Evolutionary conservation across 164 flowering plant genomes (phyloP), one percentile per base, ranked within the genome.

Genomic region (Dillenia suffruticosa): DNA sequence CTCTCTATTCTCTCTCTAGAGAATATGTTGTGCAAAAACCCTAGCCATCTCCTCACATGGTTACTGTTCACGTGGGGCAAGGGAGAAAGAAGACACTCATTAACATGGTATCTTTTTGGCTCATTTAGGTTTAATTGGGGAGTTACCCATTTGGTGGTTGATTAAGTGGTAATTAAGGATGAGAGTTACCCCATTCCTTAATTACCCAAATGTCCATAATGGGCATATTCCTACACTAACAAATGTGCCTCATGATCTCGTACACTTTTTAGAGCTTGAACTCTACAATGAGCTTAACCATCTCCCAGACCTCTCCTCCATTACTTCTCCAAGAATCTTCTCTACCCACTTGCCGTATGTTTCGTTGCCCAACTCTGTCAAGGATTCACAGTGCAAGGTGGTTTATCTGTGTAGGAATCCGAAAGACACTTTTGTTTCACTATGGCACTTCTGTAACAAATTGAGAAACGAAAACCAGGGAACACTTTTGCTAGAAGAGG

Each of bases 221-320:
- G n/a, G n/a, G n/a, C n/a, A n/a, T n/a, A n/a, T n/a, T n/a, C n/a
- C n/a, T n/a, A n/a, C n/a, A n/a, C n/a, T n/a, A 71, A 60, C 44
- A 48, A 70, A 5, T 24, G 73, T 75, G 58, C 82, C 83, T n/a
- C 83, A 82, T 58, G 74, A 49, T 3, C 74, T 82, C 9, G 79
- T 82, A 8, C 82, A 78, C 1, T 66, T 65, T 22, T 44, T 84
- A 4, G 89, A 82, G 63, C 22, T 59, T n/a, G 32, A 57, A 10
- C 47, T 70, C 10, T 74, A 66, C 59, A 49, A 44, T 2, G 63
- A 71, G 40, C 7, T 32, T 2, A 57, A 57, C 49, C 46, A 56
- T 9, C 24, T 63, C n/a, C 66, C 64, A 14, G 68, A 73, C 45
- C 58, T 66, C 11, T 2, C 66, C 54, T 10, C 15, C 45, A 16